Base-by-base conservation (phyloP, 2,329 filamentous ascomycete species). In the Capronia epimyces region DNA sequence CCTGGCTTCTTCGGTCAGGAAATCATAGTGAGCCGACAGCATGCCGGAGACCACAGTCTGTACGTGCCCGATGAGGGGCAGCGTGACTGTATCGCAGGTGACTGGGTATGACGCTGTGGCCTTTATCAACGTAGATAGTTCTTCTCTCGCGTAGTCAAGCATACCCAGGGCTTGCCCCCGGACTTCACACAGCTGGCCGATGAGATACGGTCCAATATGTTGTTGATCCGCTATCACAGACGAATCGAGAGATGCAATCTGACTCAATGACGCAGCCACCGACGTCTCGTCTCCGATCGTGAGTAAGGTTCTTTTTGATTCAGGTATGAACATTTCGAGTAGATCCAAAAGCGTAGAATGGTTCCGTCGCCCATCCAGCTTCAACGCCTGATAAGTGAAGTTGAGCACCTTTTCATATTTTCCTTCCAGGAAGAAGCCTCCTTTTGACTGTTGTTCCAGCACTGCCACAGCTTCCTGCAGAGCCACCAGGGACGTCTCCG, bases 101-200 rank as follows among this genome's bases (percentile, higher is more conserved):
- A 16, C 32, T 18, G 46, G 44, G 10, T 49, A 32, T 10, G 47
- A 49, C 16, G 53, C 10, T 8, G 49, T 39, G 6, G 37, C 41
- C 25, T 46, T 53, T 24, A 49, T 37, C 12, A 60, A 32, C 15
- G 43, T 20, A 8, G 24, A 29, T 15, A 59, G 34, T 34, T 60
- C 58, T 45, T 60, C 58, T 37, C 51, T 53, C 6, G 50, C 54
- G 50, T 60, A 50, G 10, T 48, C 34, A 9, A 60, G 44, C 32
- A 46, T 50, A 20, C 54, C 54, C 13, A 60, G 43, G 15, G 46
- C 44, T 29, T 60, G 58, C 2, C 54, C 43, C 27, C 52, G 45
- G 6, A 59, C 18, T 2, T 43, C 41, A 13, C 43, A 42, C 15
- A 60, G 37, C 29, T 43, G 34, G n/a, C 20, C 13, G 10, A 36